Evolutionary conservation across 2,329 filamentous ascomycete genomes (phyloP), one percentile per base, ranked within the genome.

Genomic region (Sporothrix brunneoviolacea): DNA sequence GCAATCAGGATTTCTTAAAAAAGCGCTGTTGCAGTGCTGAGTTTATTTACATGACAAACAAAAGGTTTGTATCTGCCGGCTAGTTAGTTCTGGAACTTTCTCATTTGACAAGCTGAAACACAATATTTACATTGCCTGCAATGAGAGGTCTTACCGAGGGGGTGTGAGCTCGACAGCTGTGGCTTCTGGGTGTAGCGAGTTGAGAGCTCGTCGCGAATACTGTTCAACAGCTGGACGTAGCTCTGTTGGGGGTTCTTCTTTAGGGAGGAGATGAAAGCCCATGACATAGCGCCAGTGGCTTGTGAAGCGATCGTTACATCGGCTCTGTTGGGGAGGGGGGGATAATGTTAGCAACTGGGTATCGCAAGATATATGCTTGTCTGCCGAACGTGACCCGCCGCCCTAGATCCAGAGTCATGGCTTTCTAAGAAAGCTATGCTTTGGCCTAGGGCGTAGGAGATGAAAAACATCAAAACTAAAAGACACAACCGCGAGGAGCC

Each of bases 231-330:
- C 73, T 96, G 84, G 45, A 97, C 88, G 64, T 98, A 98, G 70
- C 86, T 95, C 73, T 97, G 93, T 65, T 95, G 85, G 1, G 89
- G 89, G 64, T 95, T 95, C 73, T 91, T 89, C 75, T 87, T 91
- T 62, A 97, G 77, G 18, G 91, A 85, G 1, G 79, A 83, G 67
- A 98, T 93, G 67, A 98, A 98, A 2, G 93, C 93, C 82, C 87
- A 96, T 4, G 90, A 95, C 93, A 98, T 97, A 67, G 93, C 93
- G 50, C 93, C 93, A 0, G 93, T 98, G 30, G 93, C 91, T 70
- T 96, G 79, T 51, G 88, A 83, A 38, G 78, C 81, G 58, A 97
- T 96, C 24, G 83, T 87, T 12, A 93, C 91, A 67, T 98, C 93
- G 70, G 89, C 87, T 53, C 90, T 95, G 59, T 50, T 27, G 24